Percentiles rank a stretch among this genome's conserved stretches.
phyloP scores from a whole-genome alignment of 2,329 filamentous ascomycete genomes.

The Sarocladium oryzae region DNA sequence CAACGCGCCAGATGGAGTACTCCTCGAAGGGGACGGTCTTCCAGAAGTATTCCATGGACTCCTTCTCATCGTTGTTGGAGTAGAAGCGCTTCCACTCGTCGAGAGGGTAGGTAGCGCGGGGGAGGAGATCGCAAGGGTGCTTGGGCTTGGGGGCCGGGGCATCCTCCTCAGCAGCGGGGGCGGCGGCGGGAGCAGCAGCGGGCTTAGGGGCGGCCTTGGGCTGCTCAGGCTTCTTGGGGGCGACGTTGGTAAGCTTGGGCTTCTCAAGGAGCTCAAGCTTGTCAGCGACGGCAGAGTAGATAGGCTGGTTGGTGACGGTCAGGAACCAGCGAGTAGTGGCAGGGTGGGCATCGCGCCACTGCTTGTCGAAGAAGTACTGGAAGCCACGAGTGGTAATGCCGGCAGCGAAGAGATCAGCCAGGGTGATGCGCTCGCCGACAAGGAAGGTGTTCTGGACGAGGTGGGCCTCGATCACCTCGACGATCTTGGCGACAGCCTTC shows the following conservation, averaged over 20 bases:
- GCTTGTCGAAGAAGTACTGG: conserved; percentile 89
- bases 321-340: conserved; percentile 90
- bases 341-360: conserved; percentile 77
- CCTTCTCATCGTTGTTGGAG: conserved; percentile 88
- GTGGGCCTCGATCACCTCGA: conserved; percentile 76
- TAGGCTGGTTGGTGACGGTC: conserved; percentile 87
- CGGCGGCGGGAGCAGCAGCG: conserved; percentile 32
- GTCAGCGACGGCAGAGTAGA: conserved; percentile 75
- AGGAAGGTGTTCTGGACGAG: conserved; percentile 92
- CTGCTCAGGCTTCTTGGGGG: conserved; percentile 73
- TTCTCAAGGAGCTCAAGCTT: conserved; percentile 76
- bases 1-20: conserved; percentile 89
- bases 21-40: conserved; percentile 89
- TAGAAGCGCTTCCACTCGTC: conserved; percentile 99
- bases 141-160: conserved; percentile 77
- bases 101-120: conserved; percentile 71
- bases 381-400: conserved; percentile 80
- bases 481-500: conserved; percentile 60
- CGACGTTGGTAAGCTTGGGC: conserved; percentile 61
- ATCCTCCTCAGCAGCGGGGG: conserved; percentile 32
- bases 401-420: conserved; percentile 85
- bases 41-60: conserved; percentile 96
- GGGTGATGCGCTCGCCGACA: conserved; percentile 93
- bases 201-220: conserved; percentile 49
- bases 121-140: conserved; percentile 86